Base-by-base conservation (phyloP, 169 alveolate species). In the Condylostoma magnum region DNA sequence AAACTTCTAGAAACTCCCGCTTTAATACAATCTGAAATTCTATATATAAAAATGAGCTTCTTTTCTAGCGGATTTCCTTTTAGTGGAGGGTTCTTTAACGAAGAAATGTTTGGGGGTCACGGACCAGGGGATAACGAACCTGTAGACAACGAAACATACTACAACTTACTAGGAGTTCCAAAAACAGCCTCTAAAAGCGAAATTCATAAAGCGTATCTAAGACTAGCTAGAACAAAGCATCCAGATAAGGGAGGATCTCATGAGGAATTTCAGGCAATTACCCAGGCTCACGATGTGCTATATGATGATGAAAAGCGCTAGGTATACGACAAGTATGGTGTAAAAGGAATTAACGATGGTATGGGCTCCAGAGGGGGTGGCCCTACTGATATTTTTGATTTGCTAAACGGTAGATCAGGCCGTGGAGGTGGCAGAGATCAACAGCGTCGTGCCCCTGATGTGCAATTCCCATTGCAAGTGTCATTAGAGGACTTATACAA, bases 321-420 rank as follows among this genome's bases (percentile, higher is more conserved):
- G 53, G 75, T 97, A 15, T 98, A 98, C 81, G 99, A 97, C 77
- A 98, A 94, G 41, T 86, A 90, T 66, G 99, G 99, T 3, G 98
- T 96, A 85, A 99, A 96, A 77, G 94, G 92, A 5, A 58, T 90
- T 0, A 75, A 84, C 4, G 78, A 87, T 55, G 92, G 93, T 18
- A 80, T 76, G 46, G 77, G 82, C 12, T 46, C 82, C 2, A 76
- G 83, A 10, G 93, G 76, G 8, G 73, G 79, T 30, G 90, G 89
- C 5, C 86, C 91, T 31, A 84, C 84, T 15, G 97, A 93, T 65
- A 91, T 97, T 37, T 96, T 96, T 69, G 98, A 93, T 36, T 80
- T 95, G 46, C 94, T 97, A 82, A 95, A 95, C 51, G 99, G 99
- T n/a, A 96, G 98, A 18, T 96, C 97, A 28, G 94, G 96, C 27